Conservation (phyloP, 2,329 filamentous ascomycete species). For the Colletotrichum incanum region DNA sequence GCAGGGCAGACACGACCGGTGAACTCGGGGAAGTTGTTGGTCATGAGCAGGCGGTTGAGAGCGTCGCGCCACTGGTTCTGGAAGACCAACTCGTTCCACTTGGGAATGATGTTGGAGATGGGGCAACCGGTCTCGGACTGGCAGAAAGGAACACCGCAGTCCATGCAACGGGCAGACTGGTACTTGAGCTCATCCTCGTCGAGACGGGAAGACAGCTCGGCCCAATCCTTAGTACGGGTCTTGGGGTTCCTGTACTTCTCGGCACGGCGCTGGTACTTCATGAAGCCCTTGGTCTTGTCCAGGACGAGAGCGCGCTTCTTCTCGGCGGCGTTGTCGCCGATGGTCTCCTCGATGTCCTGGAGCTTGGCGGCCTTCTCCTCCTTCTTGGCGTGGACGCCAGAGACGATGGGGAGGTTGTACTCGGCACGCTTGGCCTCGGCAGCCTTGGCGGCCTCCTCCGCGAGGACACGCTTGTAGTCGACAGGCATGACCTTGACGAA, state of each 20-base stretch:
- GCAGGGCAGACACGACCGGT: slow-evolving; percentile 97
- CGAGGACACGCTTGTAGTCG: slow-evolving; percentile 94
- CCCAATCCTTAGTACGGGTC: slow-evolving; percentile 92
- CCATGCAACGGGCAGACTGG: slow-evolving; percentile 97
- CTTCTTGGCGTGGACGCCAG: slow-evolving; percentile 77
- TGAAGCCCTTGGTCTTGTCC: slow-evolving; percentile 98
- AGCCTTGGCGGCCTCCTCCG: slow-evolving; percentile 88
- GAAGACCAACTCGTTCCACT: slow-evolving; percentile 91
- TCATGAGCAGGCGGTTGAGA: slow-evolving; percentile 92
- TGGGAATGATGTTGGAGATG: slow-evolving; percentile 97
- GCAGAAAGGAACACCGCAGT: slow-evolving; percentile 98
- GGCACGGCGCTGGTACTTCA: slow-evolving; percentile 93
- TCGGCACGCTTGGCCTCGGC: slow-evolving; percentile 88
- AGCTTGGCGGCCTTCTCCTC: slow-evolving; percentile 78
- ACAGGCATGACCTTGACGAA: slow-evolving; percentile 95
- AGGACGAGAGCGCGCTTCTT: slow-evolving; percentile 93
- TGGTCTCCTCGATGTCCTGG: slow-evolving; percentile 91
- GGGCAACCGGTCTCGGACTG: slow-evolving; percentile 97
- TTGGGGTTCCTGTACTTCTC: slow-evolving; percentile 93
- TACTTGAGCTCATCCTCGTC: slow-evolving; percentile 97
- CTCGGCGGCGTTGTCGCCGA: slow-evolving; percentile 86
- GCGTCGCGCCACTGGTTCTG: slow-evolving; percentile 90
- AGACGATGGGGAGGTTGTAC: slow-evolving; percentile 84
- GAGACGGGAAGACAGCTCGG: slow-evolving; percentile 88
- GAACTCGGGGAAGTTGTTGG: slow-evolving; percentile 99